Conservation (phyloP, 305 asterid genomes). For the Fraxinus nigra region DNA sequence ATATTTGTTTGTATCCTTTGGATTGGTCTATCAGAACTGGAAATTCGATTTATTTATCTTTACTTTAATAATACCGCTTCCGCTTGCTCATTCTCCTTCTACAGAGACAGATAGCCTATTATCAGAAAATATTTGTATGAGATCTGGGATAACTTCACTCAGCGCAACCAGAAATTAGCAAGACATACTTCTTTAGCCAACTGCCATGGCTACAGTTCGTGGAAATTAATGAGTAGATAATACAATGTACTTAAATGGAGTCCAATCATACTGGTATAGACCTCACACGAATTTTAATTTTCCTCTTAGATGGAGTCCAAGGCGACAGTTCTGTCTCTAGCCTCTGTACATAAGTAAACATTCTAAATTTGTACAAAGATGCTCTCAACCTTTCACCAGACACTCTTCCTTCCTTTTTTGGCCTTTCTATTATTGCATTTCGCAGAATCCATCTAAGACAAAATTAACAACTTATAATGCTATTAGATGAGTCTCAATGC, state of each 20-base stretch:
- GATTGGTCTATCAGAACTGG: not conserved
- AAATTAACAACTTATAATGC: not conserved
- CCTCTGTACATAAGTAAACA: not conserved
- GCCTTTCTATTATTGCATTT: not conserved
- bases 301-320: not conserved
- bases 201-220: not conserved
- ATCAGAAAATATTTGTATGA: not conserved
- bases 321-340: not conserved
- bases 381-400: not conserved
- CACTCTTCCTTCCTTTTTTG: not conserved
- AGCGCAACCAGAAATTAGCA: not conserved
- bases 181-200: not conserved
- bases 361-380: not conserved
- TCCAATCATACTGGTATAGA: slow-evolving; percentile 53
- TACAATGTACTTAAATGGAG: slow-evolving; percentile 39
- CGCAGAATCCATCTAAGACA: not conserved
- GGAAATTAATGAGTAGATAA: no score
- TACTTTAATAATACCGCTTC: no score
- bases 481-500: not conserved
- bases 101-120: no score
- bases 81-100: not conserved
- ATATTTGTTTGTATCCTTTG: not conserved
- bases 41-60: no score
- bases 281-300: not conserved
- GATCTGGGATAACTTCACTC: not conserved